Evolutionary conservation across 1,139 yeast genomes (phyloP), one percentile per base, ranked within the genome.

Genomic region (Saccharomyces hybrid): DNA sequence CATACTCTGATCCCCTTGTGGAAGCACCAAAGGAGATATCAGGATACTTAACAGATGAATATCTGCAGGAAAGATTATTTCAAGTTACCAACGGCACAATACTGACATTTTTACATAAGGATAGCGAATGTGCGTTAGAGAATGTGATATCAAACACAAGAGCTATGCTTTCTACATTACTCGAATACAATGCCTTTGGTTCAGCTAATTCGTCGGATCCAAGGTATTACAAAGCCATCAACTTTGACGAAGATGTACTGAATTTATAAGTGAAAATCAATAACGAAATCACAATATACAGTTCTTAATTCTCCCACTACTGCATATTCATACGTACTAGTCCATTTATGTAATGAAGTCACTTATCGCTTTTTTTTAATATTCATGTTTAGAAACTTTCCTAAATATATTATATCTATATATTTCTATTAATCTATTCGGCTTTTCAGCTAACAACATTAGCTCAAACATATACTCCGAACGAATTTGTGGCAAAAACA

Each of bases 1-100:
- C 85, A 3, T 82, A 78, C 58, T 75, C 76, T 9, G 73, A 80
- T 54, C 83, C 84, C 1, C 46, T 60, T 2, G 55, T 55, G 8
- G 70, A 68, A 48, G 66, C 68, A 5, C 67, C 67, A 28, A 63
- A 60, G 5, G 70, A 66, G 38, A 46, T 67, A 23, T 53, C 66
- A 1, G 54, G 57, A 6, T 66, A 61, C 48, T 51, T 68, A 14
- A 58, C 67, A 1, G 57, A 59, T 6, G 67, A 67, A 25, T 68
- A 59, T 51, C 54, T 68, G 27, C 66, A 66, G 47, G 70, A 68
- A 41, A 54, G 70, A 23, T 55, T 68, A 41, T 68, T 67, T 54
- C 70, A 67, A 52, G 56, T 62, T 6, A 58, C 65, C 11, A 68
- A 68, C 54, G 54, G 64, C 3, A 55, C 60, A 31, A 60, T 68